Evolutionary conservation across 345 rosid genomes (phyloP).

Genomic region (Streptanthus diversifolius): DNA sequence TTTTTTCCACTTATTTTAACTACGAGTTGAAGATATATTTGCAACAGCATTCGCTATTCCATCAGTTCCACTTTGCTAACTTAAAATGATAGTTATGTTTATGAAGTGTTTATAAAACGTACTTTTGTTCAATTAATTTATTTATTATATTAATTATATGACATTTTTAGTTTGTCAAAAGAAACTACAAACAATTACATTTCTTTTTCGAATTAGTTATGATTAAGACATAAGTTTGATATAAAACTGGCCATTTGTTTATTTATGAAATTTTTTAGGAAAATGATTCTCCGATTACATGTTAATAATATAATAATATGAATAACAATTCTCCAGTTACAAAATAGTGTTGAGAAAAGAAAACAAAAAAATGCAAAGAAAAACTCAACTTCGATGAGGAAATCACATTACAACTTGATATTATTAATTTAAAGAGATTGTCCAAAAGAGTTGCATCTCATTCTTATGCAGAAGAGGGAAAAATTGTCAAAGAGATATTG

Average conservation of each 20-base stretch:
- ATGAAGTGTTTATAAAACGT: too few species aligned
- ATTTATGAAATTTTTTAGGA: neutral
- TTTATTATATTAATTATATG: too few species aligned
- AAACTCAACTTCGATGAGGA: neutral
- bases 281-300: neutral
- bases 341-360: neutral
- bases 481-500: slow-evolving; percentile 23
- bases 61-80: too few species aligned
- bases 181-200: neutral
- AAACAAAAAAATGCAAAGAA: neutral
- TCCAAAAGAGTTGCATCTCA: slow-evolving; percentile 26
- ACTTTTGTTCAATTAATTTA: neutral
- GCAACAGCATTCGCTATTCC: too few species aligned
- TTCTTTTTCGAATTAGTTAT: neutral
- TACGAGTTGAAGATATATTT: neutral
- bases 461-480: neutral
- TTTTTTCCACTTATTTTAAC: neutral
- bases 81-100: too few species aligned
- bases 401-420: slow-evolving; percentile 5
- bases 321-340: too few species aligned
- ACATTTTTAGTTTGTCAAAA: too few species aligned
- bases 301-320: too few species aligned
- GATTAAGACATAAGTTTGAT: neutral
- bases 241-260: neutral
- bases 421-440: neutral